phyloP scores from a whole-genome alignment of 2,329 filamentous ascomycete genomes.

The Tolypocladium endophyticum region DNA sequence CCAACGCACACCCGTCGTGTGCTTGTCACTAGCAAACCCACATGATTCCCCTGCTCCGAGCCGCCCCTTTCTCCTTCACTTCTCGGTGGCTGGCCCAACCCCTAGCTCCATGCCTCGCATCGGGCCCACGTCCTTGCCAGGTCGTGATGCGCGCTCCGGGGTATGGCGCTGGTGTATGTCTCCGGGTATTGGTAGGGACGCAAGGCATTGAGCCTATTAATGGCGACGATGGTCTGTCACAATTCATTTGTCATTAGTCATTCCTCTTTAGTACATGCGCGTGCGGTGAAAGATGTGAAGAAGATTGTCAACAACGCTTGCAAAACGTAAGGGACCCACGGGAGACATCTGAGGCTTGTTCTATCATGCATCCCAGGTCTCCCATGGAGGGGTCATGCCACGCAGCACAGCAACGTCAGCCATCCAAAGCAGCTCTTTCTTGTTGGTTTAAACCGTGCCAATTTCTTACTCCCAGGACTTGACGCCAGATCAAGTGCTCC shows the following conservation, averaged over 20 bases:
- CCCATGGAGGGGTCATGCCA: conserved; percentile 9
- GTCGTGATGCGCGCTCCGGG: neutral
- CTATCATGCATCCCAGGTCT: conserved; percentile 16
- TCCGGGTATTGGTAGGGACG: neutral
- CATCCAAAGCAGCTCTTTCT: neutral
- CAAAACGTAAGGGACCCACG: conserved; percentile 2
- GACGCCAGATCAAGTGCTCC: neutral
- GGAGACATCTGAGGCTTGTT: conserved; percentile 10
- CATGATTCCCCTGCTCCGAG: neutral
- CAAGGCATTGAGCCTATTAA: conserved; percentile 2
- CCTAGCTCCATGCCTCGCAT: neutral
- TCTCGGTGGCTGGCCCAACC: neutral
- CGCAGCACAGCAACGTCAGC: conserved; percentile 12
- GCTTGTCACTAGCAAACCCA: neutral
- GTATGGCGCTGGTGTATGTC: neutral
- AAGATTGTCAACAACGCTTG: neutral
- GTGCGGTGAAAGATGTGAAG: neutral
- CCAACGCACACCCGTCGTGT: neutral
- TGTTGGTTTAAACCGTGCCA: neutral
- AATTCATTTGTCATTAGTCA: conserved; percentile 7
- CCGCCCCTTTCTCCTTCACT: neutral
- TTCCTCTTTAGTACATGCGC: neutral
- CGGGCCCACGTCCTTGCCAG: neutral
- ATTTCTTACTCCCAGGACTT: neutral
- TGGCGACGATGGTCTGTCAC: conserved; percentile 12